Base-by-base conservation (phyloP, 805 yeast species). In the Candida ponderosae region DNA sequence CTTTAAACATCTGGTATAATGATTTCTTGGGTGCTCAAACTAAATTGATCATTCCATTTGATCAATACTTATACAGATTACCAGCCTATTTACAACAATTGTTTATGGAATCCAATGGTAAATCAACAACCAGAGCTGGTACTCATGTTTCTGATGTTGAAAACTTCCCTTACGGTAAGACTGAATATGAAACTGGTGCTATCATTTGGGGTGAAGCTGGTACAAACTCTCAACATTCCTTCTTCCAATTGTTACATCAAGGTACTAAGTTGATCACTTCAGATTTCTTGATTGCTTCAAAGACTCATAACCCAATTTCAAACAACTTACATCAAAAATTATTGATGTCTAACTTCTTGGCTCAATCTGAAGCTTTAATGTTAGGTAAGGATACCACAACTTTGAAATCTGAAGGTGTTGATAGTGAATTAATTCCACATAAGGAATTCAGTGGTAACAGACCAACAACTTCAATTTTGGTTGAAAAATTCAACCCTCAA, bases 101-200 rank as follows among this genome's bases (percentile, higher is more conserved):
- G 63, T 85, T 95, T 26, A 93, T 93, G 98, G 98, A 93, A 72
- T 88, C 97, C 42, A 93, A 93, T 71, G 98, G 98, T 72, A 93
- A 93, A 71, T 81, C 95, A 33, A 97, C 93, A 51, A 83, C 95
- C 54, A 82, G 97, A 67, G 6, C 14, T 13, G 28, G 28, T 13
- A 11, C 28, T 24, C 28, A 24, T 24, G 14, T 13, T 6, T 13
- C 28, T 13, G 28, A 24, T 24, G 11, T 24, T 13, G n/a, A 24
- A 24, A 24, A 24, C 14, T 24, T 24, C 28, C 28, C 28, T 13
- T 24, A 24, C 14, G 88, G 86, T 56, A 84, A 87, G 59, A 87
- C 95, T 60, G 77, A 80, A 71, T 93, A 93, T 75, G 88, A 93
- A 57, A 90, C 97, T 34, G 98, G 98, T 53, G 74, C 95, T 43